A percentile compares a stretch with the other conserved stretches of the same genome.
phyloP scores from a whole-genome alignment of 768 basidiomycete species.

The Hirschioporus abietinus region DNA sequence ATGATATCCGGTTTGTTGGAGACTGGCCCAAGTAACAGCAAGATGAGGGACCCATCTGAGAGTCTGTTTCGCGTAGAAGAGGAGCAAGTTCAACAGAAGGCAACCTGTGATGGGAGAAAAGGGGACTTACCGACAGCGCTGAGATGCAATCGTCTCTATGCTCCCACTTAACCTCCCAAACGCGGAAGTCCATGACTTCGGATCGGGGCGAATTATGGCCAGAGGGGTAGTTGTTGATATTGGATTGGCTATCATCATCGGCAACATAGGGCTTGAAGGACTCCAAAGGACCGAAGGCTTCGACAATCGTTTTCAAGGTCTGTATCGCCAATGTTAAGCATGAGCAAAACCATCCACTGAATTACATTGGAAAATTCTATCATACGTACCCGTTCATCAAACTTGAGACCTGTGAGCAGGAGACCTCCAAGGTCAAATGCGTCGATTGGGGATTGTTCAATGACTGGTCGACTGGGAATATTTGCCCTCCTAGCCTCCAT shows the following conservation, averaged over 20 bases:
- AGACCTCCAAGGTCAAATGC: slow-evolving; percentile 29
- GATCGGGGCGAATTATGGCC: slow-evolving; percentile 58
- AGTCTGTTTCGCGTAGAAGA: slow-evolving; percentile 36
- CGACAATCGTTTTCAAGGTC: slow-evolving; percentile 34
- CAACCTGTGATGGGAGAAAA: background rate
- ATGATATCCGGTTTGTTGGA: slow-evolving; percentile 25
- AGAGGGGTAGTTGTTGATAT: slow-evolving; percentile 24
- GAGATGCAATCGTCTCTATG: slow-evolving; percentile 70
- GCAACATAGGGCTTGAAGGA: slow-evolving; percentile 34
- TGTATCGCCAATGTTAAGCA: slow-evolving; percentile 2
- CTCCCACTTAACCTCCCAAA: slow-evolving; percentile 79
- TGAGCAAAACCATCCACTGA: background rate
- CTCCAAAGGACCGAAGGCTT: slow-evolving; percentile 64
- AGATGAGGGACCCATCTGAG: slow-evolving; percentile 66
- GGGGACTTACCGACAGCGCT: slow-evolving; percentile 57
- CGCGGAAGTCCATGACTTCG: slow-evolving; percentile 48
- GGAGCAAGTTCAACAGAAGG: background rate
- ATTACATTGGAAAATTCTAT: background rate
- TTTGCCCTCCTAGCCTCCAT: slow-evolving; percentile 34
- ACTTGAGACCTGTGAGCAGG: slow-evolving; percentile 52
- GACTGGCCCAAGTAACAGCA: slow-evolving; percentile 78
- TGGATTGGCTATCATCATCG: slow-evolving; percentile 11
- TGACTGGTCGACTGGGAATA: background rate
- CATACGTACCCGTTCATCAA: slow-evolving; percentile 49
- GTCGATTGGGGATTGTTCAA: slow-evolving; percentile 14